Conservation (phyloP, 176 grass and related monocot species). For the Triticum urartu region DNA sequence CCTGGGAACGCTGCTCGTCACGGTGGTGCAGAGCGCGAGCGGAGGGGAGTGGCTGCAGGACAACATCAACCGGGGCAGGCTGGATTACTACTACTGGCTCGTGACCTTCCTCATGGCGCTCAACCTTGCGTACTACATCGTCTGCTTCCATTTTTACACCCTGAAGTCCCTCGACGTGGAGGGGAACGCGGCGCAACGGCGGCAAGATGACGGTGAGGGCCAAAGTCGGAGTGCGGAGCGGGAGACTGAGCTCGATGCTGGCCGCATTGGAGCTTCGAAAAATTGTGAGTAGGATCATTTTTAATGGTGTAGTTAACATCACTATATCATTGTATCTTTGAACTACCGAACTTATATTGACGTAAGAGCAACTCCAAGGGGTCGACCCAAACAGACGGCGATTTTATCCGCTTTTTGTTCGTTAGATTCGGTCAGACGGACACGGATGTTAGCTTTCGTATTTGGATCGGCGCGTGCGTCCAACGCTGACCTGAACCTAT, state of each 20-base stretch:
- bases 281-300: background rate
- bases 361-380: too few species aligned
- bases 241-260: constrained; percentile 1
- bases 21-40: constrained; percentile 63
- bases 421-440: too few species aligned
- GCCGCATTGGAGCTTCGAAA: background rate
- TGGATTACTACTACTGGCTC: constrained; percentile 89
- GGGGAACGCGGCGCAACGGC: background rate
- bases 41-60: constrained; percentile 73
- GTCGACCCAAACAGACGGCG: too few species aligned
- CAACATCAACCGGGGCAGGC: constrained; percentile 76
- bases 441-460: too few species aligned
- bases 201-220: background rate
- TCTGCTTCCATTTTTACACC: constrained; percentile 68
- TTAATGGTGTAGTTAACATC: background rate
- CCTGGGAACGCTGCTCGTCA: constrained; percentile 76
- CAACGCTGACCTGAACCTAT: too few species aligned
- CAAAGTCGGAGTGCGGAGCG: background rate
- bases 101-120: constrained; percentile 63
- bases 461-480: too few species aligned
- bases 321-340: background rate
- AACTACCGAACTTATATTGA: background rate
- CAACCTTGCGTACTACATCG: constrained; percentile 66
- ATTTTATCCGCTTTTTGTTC: too few species aligned
- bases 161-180: constrained; percentile 59